Percentiles rank a stretch among this genome's conserved stretches.
Evolutionary conservation across 2,329 filamentous ascomycete species (phyloP).

Genomic region (Alternaria ventricosa): DNA sequence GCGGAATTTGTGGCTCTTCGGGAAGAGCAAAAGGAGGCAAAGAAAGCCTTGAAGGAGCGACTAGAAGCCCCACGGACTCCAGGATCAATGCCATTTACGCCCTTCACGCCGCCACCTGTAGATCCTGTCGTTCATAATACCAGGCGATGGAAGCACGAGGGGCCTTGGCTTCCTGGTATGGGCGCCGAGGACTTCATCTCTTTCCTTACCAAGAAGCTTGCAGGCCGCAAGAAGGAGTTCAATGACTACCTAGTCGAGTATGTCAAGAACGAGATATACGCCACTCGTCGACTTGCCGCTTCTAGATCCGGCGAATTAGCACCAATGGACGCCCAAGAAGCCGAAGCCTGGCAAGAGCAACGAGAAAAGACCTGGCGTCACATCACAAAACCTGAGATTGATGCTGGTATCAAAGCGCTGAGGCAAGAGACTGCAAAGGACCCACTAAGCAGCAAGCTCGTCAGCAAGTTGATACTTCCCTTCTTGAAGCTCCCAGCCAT

Average conservation of each 20-base stretch:
- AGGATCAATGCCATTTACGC: constrained; percentile 30
- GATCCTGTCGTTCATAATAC: constrained; percentile 32
- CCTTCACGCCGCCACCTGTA: constrained; percentile 29
- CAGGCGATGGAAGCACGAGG: constrained; percentile 62
- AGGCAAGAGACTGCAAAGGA: constrained; percentile 56
- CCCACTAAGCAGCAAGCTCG: constrained; percentile 59
- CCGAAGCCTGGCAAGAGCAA: constrained; percentile 21
- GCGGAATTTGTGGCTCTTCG: constrained; percentile 5
- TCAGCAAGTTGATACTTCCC: constrained; percentile 57
- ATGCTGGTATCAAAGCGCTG: constrained; percentile 43
- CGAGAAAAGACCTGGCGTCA: constrained; percentile 35
- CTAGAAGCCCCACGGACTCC: constrained; percentile 9
- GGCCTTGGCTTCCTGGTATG: constrained; percentile 65
- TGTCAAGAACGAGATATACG: constrained; percentile 44
- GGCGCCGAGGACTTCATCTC: constrained; percentile 61
- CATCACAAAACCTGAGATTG: constrained; percentile 35
- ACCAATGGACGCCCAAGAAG: constrained; percentile 35
- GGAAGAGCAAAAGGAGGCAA: constrained; percentile 2
- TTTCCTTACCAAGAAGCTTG: constrained; percentile 56
- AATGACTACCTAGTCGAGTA: constrained; percentile 36
- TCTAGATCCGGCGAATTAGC: constrained; percentile 17
- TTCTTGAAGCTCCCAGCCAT: constrained; percentile 63
- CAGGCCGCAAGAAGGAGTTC: constrained; percentile 44
- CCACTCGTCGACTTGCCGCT: constrained; percentile 28
- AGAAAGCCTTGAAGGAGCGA: constrained; percentile 16